These are phyloP conservation scores for Dendrobium chrysotoxum DNA, from an alignment of 106 monocot species.

Conservation along the genomic window DNA sequence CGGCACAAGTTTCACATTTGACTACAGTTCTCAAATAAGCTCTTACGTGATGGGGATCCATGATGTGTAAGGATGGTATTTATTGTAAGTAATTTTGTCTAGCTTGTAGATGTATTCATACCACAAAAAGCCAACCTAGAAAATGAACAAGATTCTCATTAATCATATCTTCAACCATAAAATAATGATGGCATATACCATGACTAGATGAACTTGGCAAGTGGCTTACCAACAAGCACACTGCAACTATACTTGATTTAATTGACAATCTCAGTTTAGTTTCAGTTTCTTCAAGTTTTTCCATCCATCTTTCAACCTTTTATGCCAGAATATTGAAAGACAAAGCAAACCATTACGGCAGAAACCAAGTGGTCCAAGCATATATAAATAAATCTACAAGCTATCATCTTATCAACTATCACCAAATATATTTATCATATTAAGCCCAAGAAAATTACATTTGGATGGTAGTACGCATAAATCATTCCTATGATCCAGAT, in stretches of 20 bases:
- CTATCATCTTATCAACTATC: neutral
- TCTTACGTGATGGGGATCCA: constrained; percentile 99
- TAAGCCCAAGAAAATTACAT: constrained; percentile 32
- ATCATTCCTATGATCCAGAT: constrained; percentile 99
- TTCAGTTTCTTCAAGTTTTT: constrained; percentile 84
- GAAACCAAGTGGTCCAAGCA: neutral
- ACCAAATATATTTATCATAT: neutral
- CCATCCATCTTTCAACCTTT: constrained; percentile 95
- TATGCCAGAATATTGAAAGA: neutral
- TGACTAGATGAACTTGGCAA: neutral
- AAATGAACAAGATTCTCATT: neutral
- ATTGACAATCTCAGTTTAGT: constrained; percentile 50
- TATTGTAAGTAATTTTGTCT: constrained; percentile 87
- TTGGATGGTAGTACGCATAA: constrained; percentile 96
- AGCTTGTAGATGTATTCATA: constrained; percentile 93
- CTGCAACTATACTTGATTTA: constrained; percentile 41
- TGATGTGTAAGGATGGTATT: constrained; percentile 94
- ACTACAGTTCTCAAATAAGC: neutral
- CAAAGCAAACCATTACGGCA: neutral
- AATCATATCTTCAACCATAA: neutral
- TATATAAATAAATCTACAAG: neutral
- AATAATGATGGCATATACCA: constrained; percentile 1
- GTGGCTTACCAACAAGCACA: constrained; percentile 56
- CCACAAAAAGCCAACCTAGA: constrained; percentile 78
- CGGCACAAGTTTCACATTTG: neutral